Evolutionary conservation across 352 stramenopile species (phyloP).

Genomic region (Phytophthora citrophthora): DNA sequence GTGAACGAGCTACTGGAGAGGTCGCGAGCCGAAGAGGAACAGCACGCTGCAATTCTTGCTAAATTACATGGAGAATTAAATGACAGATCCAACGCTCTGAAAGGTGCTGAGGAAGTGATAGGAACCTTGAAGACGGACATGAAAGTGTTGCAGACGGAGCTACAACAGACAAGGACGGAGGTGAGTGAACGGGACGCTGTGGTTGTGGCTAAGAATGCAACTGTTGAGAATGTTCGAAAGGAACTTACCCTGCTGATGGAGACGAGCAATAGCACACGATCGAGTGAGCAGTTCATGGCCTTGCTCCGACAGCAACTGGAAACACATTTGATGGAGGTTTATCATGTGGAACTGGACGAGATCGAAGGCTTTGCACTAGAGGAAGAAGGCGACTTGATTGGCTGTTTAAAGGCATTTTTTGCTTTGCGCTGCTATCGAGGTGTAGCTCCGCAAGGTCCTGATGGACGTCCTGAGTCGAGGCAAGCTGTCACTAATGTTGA

Average conservation of each 20-base stretch:
- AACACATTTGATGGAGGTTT: conserved; percentile 51
- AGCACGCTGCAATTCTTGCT: conserved; percentile 10
- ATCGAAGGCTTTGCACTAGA: conserved; percentile 32
- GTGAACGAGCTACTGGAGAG: conserved; percentile 32
- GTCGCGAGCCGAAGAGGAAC: conserved; percentile 18
- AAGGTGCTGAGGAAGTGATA: conserved; percentile 1
- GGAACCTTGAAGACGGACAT: conserved; percentile 14
- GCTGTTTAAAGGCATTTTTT: conserved; percentile 43
- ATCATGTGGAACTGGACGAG: conserved; percentile 36
- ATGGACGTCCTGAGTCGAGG: conserved; percentile 1
- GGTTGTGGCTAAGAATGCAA: conserved; percentile 43
- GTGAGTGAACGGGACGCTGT: conserved; percentile 38
- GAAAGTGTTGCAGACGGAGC: conserved; percentile 14
- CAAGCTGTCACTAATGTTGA: conserved; percentile 23
- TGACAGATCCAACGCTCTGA: conserved; percentile 7
- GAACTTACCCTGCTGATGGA: conserved; percentile 42
- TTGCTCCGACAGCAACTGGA: conserved; percentile 58
- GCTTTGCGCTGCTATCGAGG: conserved; percentile 37
- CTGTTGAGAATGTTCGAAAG: conserved; percentile 65
- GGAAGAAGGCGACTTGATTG: conserved; percentile 44
- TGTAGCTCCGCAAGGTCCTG: conserved; percentile 4
- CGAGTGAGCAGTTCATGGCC: conserved; percentile 40
- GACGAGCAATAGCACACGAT: conserved; percentile 21
- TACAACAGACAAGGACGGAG: conserved; percentile 17
- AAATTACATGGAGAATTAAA: conserved; percentile 12